Base-by-base conservation (phyloP, 768 basidiomycete species). In the Udeniomyces megalosporus region DNA sequence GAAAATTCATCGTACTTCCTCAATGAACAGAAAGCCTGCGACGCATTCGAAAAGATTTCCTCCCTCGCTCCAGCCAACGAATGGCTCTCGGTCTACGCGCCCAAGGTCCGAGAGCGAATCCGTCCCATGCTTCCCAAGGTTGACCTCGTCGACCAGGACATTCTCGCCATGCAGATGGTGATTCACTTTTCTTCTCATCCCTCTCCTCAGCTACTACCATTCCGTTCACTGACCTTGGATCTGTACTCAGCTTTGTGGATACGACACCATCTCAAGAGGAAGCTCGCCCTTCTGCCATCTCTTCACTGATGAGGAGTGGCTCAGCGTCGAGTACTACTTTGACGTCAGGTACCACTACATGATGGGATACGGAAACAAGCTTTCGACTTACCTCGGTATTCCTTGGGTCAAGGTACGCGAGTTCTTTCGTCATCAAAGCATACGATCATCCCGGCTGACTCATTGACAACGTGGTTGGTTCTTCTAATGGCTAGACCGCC, bases 321-420 rank as follows among this genome's bases (percentile, higher is more conserved):
- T 64, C 38, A 71, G 73, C 53, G 68, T 70, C 44, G 74, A 75
- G 64, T 75, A 74, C 67, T 71, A 71, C 65, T 69, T 70, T 52
- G 72, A 72, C 62, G 46, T 59, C 45, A 66, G 73, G 55, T 75
- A 70, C 65, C 72, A 73, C 67, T 69, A 73, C 61, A 70, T 72
- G 66, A 72, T 75, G 66, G 75, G 75, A 3, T 76, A 74, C 68
- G 73, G 72, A 3, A 67, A 68, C 20, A 22, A 60, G 4, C 68
- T 74, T 17, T 67, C 73, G 0, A 72, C 75, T 0, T 74, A 74
- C 66, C 68, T 76, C 28, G 75, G 75, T 46, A 66, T 70, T 32
- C 73, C 71, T 0, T 76, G 75, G 75, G 68, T 73, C 50, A 72
- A 71, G n/a, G n/a, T n/a, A n/a, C n/a, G n/a, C n/a, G n/a, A n/a